Percentiles rank a stretch among this genome's conserved stretches.
These are phyloP conservation scores for Theobroma grandiflorum DNA, from an alignment of 441 rosid genomes.

Conservation along the genomic window DNA sequence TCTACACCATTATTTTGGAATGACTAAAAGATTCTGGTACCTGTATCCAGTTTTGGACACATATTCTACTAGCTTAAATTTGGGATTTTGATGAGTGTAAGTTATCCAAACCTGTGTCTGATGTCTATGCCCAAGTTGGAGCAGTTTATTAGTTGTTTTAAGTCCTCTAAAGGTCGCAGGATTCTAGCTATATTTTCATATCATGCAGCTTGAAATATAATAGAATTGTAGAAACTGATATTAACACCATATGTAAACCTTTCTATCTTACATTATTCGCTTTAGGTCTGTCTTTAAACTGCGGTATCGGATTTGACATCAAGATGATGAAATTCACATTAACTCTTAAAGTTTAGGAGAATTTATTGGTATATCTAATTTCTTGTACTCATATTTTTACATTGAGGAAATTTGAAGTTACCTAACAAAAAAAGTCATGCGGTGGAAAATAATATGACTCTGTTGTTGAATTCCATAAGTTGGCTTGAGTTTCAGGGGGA, in stretches of 20 bases:
- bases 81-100: neutral
- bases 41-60: neutral
- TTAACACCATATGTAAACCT: neutral
- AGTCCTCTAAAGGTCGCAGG: neutral
- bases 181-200: neutral
- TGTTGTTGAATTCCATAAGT: neutral
- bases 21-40: neutral
- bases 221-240: neutral
- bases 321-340: neutral
- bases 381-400: neutral
- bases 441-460: neutral
- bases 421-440: neutral
- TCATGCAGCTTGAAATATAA: neutral
- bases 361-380: neutral
- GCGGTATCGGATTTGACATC: neutral
- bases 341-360: neutral
- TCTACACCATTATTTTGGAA: too few relatives aligned
- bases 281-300: conserved; percentile 4
- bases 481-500: neutral
- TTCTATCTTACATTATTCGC: neutral
- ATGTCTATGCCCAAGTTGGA: neutral
- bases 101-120: neutral
- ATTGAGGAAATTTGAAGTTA: neutral
- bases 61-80: neutral
- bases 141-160: neutral